These are phyloP conservation scores for Inonotus obliquus DNA, from an alignment of 1,284 basidiomycete species.

Conservation along the genomic window DNA sequence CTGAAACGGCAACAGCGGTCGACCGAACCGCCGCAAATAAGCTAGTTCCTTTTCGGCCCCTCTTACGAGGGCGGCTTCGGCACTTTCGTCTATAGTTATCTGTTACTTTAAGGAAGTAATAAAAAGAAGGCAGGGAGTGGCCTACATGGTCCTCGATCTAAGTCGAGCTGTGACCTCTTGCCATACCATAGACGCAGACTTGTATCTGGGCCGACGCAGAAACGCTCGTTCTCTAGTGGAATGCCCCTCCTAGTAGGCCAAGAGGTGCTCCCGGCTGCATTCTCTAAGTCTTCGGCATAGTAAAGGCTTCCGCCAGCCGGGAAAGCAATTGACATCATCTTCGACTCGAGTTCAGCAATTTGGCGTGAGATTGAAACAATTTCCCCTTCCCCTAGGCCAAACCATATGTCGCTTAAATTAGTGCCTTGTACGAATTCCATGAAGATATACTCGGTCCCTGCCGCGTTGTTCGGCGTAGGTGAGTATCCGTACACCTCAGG, in stretches of 20 bases:
- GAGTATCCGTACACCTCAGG: conserved; percentile 50
- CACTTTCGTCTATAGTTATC: conserved; percentile 39
- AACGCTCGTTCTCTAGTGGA: conserved; percentile 35
- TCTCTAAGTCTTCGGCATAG: conserved; percentile 33
- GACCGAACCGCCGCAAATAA: conserved; percentile 45
- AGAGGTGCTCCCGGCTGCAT: conserved; percentile 14
- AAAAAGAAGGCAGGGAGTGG: conserved; percentile 31
- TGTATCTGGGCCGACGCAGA: conserved; percentile 41
- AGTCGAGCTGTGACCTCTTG: conserved; percentile 42
- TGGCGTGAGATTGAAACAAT: conserved; percentile 40
- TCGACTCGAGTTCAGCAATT: conserved; percentile 42
- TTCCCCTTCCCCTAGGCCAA: conserved; percentile 35
- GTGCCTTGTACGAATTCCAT: conserved; percentile 46
- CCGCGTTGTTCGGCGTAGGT: conserved; percentile 41
- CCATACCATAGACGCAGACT: conserved; percentile 43
- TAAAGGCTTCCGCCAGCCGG: conserved; percentile 51
- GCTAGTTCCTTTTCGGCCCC: conserved; percentile 45
- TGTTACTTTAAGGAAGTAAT: conserved; percentile 27
- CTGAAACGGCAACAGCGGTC: conserved; percentile 42
- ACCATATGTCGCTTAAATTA: conserved; percentile 42
- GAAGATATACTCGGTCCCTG: conserved; percentile 47
- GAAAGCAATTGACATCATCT: conserved; percentile 46
- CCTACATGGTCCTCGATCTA: conserved; percentile 47
- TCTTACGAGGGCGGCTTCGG: conserved; percentile 40
- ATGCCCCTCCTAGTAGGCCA: no score